phyloP scores from a whole-genome alignment of 495 filamentous ascomycete species.

The Aspergillus avenaceus region DNA sequence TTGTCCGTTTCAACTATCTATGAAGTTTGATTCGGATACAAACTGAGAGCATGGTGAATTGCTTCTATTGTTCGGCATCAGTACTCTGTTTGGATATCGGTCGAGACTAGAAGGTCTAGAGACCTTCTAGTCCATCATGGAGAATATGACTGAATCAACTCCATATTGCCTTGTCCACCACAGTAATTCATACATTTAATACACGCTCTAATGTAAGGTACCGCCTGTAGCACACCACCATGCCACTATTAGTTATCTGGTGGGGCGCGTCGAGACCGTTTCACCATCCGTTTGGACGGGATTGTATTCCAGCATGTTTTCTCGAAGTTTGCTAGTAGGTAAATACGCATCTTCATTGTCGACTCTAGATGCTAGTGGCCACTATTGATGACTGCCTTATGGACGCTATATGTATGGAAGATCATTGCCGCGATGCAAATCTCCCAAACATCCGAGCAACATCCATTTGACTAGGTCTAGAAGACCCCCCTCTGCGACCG shows the following conservation, averaged over 20 bases:
- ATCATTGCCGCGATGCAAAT: too few relatives aligned
- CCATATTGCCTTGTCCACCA: neutral
- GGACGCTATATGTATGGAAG: neutral
- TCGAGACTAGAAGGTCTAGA: neutral
- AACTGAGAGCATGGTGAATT: neutral
- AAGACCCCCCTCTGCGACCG: neutral
- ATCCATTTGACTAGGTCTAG: too few relatives aligned
- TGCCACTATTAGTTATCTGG: neutral
- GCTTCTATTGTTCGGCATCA: neutral
- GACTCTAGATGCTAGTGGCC: neutral
- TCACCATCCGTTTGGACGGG: slow-evolving; percentile 1
- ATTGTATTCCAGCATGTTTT: neutral
- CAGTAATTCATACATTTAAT: neutral
- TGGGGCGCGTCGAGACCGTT: slow-evolving; percentile 4
- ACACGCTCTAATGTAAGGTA: slow-evolving; percentile 2
- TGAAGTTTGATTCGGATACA: neutral
- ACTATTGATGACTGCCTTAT: neutral
- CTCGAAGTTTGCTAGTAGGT: slow-evolving; percentile 3
- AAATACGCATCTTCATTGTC: neutral
- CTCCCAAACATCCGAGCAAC: too few relatives aligned
- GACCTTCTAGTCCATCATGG: neutral
- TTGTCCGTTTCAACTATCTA: neutral
- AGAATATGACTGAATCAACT: neutral
- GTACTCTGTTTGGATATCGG: neutral
- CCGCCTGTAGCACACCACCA: neutral